These are phyloP conservation scores for Solioccasus polychromus DNA, from an alignment of 768 basidiomycete genomes.

Conservation along the genomic window DNA sequence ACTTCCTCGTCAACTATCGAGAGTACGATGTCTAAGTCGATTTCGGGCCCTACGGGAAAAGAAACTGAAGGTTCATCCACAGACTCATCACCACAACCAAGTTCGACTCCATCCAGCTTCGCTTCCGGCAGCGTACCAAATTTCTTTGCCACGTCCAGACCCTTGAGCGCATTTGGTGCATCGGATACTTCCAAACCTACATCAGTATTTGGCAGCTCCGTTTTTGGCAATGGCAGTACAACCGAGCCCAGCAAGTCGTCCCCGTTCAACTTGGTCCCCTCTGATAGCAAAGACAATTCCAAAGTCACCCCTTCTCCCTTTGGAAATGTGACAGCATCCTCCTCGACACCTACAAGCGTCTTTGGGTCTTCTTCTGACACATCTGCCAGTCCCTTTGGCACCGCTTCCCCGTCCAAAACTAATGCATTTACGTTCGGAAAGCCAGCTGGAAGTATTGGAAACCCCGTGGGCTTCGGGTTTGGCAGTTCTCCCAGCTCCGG, in stretches of 20 bases:
- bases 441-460: conserved; percentile 51
- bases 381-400: conserved; percentile 28
- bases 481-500: conserved; percentile 21
- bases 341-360: conserved; percentile 13
- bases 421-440: conserved; percentile 29
- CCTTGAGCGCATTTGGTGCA: conserved; percentile 13
- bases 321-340: conserved; percentile 13
- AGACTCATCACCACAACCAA: conserved; percentile 8
- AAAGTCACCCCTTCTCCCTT: conserved; percentile 19
- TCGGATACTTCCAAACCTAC: conserved; percentile 25
- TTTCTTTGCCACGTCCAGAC: conserved; percentile 22
- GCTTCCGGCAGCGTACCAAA: conserved; percentile 17
- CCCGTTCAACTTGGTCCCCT: conserved; percentile 6
- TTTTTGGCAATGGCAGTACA: conserved; percentile 20
- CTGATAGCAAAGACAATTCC: conserved; percentile 12
- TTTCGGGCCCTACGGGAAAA: conserved; percentile 8
- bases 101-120: conserved; percentile 12
- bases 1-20: conserved; percentile 6
- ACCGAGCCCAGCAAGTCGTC: conserved; percentile 16
- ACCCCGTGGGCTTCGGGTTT: conserved; percentile 61
- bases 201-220: conserved; percentile 23
- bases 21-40: conserved; percentile 5
- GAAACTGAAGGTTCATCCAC: conserved; percentile 7
- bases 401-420: conserved; percentile 24
- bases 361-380: conserved; percentile 25